These are phyloP conservation scores for Penstemon davidsonii DNA, from an alignment of 257 asterid species.

Conservation along the genomic window DNA sequence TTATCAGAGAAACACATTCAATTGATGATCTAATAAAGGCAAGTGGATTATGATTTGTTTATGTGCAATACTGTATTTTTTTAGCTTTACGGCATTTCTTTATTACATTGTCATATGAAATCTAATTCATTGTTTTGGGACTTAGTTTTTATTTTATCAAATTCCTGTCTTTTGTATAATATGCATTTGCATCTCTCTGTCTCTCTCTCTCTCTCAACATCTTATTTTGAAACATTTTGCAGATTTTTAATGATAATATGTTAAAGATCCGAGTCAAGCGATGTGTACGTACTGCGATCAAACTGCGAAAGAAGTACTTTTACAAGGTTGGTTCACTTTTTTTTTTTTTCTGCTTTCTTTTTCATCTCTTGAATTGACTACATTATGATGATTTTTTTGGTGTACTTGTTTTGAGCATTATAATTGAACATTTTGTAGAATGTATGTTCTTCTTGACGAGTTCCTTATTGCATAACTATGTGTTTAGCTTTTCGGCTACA, in stretches of 20 bases:
- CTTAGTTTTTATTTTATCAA: no score
- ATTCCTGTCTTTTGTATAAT: no score
- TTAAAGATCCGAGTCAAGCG: constrained; percentile 85
- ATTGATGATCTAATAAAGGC: constrained; percentile 95
- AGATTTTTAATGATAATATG: constrained; percentile 86
- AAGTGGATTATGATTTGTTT: constrained; percentile 43
- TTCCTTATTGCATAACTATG: constrained; percentile 5
- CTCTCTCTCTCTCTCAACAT: constrained; percentile 24
- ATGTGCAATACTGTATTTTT: background rate
- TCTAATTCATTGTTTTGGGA: no score
- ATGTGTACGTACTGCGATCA: constrained; percentile 85
- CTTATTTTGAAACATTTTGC: constrained; percentile 35
- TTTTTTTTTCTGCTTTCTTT: constrained; percentile 21
- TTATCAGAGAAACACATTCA: constrained; percentile 75
- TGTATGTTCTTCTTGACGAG: constrained; percentile 11
- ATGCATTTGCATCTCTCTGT: background rate
- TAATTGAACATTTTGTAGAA: constrained; percentile 2
- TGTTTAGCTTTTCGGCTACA: background rate
- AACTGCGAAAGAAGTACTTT: constrained; percentile 86
- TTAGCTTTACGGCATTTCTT: background rate
- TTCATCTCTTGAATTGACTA: background rate
- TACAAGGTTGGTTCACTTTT: constrained; percentile 52
- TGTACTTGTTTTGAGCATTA: no score
- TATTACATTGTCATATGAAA: no score
- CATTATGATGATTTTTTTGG: no score